Base-by-base conservation (phyloP, 2,329 filamentous ascomycete species). In the Trichoderma brevicompactum region DNA sequence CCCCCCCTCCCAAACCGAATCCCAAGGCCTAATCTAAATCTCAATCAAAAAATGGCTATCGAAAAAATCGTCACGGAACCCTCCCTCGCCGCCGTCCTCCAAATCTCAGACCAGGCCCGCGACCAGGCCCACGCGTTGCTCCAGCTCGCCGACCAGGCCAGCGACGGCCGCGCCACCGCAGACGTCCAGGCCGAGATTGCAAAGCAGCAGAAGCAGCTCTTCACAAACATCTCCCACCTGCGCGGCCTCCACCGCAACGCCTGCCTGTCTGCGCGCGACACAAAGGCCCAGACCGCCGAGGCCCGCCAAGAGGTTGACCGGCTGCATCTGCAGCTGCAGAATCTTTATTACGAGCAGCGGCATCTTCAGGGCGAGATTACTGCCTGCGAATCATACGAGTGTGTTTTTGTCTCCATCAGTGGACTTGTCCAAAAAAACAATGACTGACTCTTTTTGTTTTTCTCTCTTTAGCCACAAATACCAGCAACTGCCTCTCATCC, bases 261-360 rank as follows among this genome's bases (percentile, higher is more conserved):
- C 9, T 88, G 94, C 69, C 85, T 97, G 71, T 85, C 87, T 36
- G 92, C 93, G 36, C 88, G 95, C 69, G 88, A 92, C 70, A 97
- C 94, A 13, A 98, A 98, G 77, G 83, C 90, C 61, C 83, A 87
- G 71, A 98, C 95, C 0, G 90, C 92, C 36, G 92, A 97, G 76
- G 91, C 91, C 55, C 88, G 94, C 55, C 91, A 94, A 72, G 92
- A 97, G 78, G 92, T 98, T 69, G 95, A 99, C 75, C 87, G 89
- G 56, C 83, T 99, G 67, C 94, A 98, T 75, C 83, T 99, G 43
- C 92, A 96, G 74, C 83, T 99, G 64, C 94, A 98, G 78, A 99
- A 99, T 74, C 81, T 99, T 7, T 96, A 95, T 77, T 99, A 99
- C 74, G 94, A 99, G 78, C 94, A 98, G 79, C 85, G 92, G 63